phyloP scores from a whole-genome alignment of 805 yeast genomes.

The Zygotorulaspora chibaensis region DNA sequence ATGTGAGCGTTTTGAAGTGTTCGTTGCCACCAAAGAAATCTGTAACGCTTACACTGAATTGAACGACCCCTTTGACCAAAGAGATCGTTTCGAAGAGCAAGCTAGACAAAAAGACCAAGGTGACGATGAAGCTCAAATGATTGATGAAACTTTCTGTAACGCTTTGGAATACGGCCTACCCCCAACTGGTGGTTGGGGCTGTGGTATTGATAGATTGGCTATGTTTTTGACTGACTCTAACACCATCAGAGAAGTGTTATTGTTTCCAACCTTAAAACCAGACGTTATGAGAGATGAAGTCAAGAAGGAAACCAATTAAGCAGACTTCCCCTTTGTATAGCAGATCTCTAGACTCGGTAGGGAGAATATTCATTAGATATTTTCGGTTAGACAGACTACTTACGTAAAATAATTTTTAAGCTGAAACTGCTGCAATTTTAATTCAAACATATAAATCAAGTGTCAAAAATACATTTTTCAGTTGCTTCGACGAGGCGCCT shows the following conservation, averaged over 20 bases:
- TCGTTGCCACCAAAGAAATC: slow-evolving; percentile 97
- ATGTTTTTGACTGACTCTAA: slow-evolving; percentile 97
- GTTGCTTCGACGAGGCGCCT: too few relatives aligned
- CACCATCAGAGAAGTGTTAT: slow-evolving; percentile 93
- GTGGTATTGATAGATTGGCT: slow-evolving; percentile 97
- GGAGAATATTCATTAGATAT: too few relatives aligned
- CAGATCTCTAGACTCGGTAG: too few relatives aligned
- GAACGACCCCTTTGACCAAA: slow-evolving; percentile 98
- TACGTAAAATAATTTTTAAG: neutral
- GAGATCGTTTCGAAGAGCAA: slow-evolving; percentile 96
- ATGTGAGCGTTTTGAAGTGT: slow-evolving; percentile 97
- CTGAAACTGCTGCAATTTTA: too few relatives aligned
- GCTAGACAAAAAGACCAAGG: slow-evolving; percentile 98
- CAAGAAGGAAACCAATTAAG: slow-evolving; percentile 24
- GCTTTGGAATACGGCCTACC: slow-evolving; percentile 98
- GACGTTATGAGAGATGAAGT: slow-evolving; percentile 47
- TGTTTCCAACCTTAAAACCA: slow-evolving; percentile 99
- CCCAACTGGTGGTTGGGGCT: slow-evolving; percentile 99
- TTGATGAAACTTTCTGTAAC: slow-evolving; percentile 95
- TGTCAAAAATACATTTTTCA: too few relatives aligned
- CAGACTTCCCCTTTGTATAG: neutral
- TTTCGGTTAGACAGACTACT: neutral
- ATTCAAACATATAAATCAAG: too few relatives aligned
- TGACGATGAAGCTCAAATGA: slow-evolving; percentile 96
- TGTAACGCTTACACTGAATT: slow-evolving; percentile 98